These are phyloP conservation scores for Rhizopogon sp. DNA, from an alignment of 768 basidiomycete species.

Conservation along the genomic window DNA sequence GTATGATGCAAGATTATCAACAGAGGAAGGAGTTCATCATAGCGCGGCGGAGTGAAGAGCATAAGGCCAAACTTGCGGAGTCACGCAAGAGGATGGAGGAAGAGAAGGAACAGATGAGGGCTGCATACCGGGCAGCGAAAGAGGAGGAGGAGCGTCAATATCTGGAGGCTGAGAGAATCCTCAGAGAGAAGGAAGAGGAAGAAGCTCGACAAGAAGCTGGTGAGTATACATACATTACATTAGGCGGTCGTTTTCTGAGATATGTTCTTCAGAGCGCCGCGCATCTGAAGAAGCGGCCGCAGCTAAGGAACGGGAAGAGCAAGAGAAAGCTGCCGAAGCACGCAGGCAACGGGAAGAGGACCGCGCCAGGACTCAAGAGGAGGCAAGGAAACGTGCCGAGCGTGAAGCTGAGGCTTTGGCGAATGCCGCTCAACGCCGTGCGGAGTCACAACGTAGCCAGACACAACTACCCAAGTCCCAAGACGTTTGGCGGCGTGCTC, in stretches of 20 bases:
- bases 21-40: constrained; percentile 48
- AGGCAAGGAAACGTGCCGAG: constrained; percentile 53
- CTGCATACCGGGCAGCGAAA: constrained; percentile 53
- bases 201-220: constrained; percentile 46
- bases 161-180: constrained; percentile 20
- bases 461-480: constrained; percentile 12
- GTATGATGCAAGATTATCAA: constrained; percentile 71
- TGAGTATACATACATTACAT: constrained; percentile 25
- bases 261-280: constrained; percentile 36
- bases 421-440: constrained; percentile 36
- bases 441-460: constrained; percentile 19
- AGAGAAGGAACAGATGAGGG: constrained; percentile 74
- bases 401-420: constrained; percentile 69
- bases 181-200: constrained; percentile 32
- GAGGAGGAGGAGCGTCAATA: constrained; percentile 36
- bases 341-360: constrained; percentile 52
- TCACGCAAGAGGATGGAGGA: constrained; percentile 72
- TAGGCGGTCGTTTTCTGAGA: constrained; percentile 7
- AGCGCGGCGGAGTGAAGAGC: constrained; percentile 59
- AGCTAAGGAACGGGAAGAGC: constrained; percentile 54
- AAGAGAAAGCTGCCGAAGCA: constrained; percentile 46
- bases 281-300: constrained; percentile 55
- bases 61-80: constrained; percentile 47
- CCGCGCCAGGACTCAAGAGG: constrained; percentile 46
- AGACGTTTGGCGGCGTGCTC: constrained; percentile 16